These are phyloP conservation scores for Chlorociboria aeruginascens DNA, from an alignment of 495 filamentous ascomycete species.

Conservation along the genomic window DNA sequence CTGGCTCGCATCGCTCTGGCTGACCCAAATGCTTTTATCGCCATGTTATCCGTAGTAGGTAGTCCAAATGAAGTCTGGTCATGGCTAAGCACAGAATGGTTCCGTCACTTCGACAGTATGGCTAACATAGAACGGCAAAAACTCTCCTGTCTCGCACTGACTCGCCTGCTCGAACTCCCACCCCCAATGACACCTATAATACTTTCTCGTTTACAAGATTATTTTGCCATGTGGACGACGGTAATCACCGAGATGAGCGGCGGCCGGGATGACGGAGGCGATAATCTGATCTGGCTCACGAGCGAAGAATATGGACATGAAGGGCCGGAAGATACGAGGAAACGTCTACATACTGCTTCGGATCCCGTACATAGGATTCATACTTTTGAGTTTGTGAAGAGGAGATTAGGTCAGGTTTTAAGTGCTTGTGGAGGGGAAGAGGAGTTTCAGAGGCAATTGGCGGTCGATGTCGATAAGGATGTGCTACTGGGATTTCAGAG, in stretches of 20 bases:
- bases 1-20: slow-evolving; percentile 67
- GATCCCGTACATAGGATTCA: slow-evolving; percentile 65
- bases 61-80: slow-evolving; percentile 38
- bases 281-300: slow-evolving; percentile 51
- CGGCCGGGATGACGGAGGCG: slow-evolving; percentile 16
- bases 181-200: slow-evolving; percentile 34
- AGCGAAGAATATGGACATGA: slow-evolving; percentile 55
- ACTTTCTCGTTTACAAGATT: slow-evolving; percentile 36
- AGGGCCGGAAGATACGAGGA: slow-evolving; percentile 45
- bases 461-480: slow-evolving; percentile 78
- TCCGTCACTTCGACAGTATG: slow-evolving; percentile 73
- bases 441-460: slow-evolving; percentile 63
- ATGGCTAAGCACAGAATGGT: slow-evolving; percentile 84
- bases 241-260: slow-evolving; percentile 30
- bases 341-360: slow-evolving; percentile 37
- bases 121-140: slow-evolving; percentile 64
- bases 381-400: slow-evolving; percentile 57
- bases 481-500: slow-evolving; percentile 55
- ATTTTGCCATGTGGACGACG: slow-evolving; percentile 40
- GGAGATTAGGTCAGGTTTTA: slow-evolving; percentile 54
- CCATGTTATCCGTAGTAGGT: slow-evolving; percentile 34
- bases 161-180: slow-evolving; percentile 59
- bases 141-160: slow-evolving; percentile 69
- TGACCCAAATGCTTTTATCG: slow-evolving; percentile 52
- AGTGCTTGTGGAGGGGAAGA: slow-evolving; percentile 55